phyloP scores from a whole-genome alignment of 441 rosid species.

The Populus trichocarpa region DNA sequence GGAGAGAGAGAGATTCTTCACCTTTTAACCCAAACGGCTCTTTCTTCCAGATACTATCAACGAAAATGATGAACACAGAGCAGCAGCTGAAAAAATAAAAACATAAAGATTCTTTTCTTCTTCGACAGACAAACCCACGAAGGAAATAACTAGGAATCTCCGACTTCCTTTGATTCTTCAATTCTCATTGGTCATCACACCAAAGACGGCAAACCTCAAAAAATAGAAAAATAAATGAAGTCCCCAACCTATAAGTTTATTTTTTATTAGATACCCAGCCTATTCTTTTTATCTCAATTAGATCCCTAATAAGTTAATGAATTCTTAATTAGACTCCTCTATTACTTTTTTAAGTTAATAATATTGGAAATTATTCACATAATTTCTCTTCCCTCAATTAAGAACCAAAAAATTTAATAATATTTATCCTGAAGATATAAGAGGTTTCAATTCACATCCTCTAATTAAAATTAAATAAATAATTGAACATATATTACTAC shows the following conservation, averaged over 20 bases:
- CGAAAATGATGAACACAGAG: background rate
- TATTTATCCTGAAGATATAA: too few relatives aligned
- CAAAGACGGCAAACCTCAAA: background rate
- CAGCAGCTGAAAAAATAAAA: background rate
- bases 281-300: background rate
- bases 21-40: background rate
- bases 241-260: background rate
- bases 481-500: too few relatives aligned
- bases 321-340: background rate
- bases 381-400: background rate
- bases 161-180: too few relatives aligned
- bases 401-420: background rate
- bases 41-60: background rate
- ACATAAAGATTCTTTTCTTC: background rate
- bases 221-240: too few relatives aligned
- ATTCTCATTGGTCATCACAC: background rate
- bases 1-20: background rate
- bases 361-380: background rate
- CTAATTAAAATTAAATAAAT: too few relatives aligned
- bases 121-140: background rate
- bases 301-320: background rate
- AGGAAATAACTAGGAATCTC: background rate
- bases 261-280: too few relatives aligned
- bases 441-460: too few relatives aligned
- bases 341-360: background rate